Evolutionary conservation across 1,284 basidiomycete species (phyloP).

Genomic region (Ustilago bromivora): DNA sequence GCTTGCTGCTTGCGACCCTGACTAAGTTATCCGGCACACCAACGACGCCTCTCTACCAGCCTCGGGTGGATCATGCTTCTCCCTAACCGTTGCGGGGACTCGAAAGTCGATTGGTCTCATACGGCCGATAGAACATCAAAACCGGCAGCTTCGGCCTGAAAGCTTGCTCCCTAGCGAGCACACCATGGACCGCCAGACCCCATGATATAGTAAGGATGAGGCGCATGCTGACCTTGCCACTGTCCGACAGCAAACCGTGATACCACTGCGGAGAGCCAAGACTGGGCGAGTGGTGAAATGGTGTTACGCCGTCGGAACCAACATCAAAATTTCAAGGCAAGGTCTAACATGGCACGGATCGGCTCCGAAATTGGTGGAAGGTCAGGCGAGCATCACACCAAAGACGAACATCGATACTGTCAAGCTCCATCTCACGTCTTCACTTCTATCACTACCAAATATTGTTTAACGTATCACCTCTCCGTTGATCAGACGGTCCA

Average conservation of each 20-base stretch:
- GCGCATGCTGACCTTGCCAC: neutral
- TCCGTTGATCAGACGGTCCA: neutral
- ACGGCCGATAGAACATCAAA: neutral
- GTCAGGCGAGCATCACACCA: slow-evolving; percentile 25
- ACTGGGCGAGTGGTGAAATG: neutral
- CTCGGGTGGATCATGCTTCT: neutral
- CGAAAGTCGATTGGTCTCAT: neutral
- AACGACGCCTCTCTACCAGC: neutral
- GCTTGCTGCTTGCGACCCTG: neutral
- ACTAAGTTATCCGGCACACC: neutral
- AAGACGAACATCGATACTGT: too few relatives aligned
- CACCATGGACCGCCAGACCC: neutral
- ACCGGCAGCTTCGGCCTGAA: neutral
- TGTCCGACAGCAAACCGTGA: neutral
- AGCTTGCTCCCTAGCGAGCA: neutral
- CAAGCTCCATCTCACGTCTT: neutral
- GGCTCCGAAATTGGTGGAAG: slow-evolving; percentile 18
- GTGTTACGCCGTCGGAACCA: neutral
- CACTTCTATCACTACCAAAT: neutral
- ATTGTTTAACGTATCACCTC: too few relatives aligned
- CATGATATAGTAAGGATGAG: neutral
- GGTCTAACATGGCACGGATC: slow-evolving; percentile 5
- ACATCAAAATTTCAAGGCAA: neutral
- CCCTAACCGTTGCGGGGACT: neutral
- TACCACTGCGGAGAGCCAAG: too few relatives aligned